These are phyloP conservation scores for Davidsoniella neocaledoniae DNA, from an alignment of 2,329 filamentous ascomycete species.

Conservation along the genomic window DNA sequence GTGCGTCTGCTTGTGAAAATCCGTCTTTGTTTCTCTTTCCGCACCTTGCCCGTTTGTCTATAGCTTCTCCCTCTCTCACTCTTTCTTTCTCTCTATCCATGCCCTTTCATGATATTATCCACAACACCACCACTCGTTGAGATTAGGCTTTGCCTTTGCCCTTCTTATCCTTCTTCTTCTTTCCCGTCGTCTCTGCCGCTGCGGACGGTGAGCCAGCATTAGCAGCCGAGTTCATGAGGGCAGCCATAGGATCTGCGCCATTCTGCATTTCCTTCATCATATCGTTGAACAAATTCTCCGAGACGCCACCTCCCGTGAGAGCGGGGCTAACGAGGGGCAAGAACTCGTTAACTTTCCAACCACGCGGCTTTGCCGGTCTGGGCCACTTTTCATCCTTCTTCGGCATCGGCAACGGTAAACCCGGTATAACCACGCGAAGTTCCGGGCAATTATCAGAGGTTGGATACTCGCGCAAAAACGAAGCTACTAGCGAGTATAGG, in stretches of 20 bases:
- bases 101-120: background rate
- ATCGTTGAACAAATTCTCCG: slow-evolving; percentile 86
- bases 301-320: slow-evolving; percentile 81
- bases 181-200: slow-evolving; percentile 19
- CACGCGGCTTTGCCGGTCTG: slow-evolving; percentile 58
- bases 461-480: slow-evolving; percentile 61
- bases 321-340: slow-evolving; percentile 78
- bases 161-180: slow-evolving; percentile 34
- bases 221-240: slow-evolving; percentile 24
- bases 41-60: background rate
- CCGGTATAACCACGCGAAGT: slow-evolving; percentile 55
- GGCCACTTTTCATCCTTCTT: slow-evolving; percentile 52
- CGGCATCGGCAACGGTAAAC: slow-evolving; percentile 45
- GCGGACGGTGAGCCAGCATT: slow-evolving; percentile 14
- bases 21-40: too few relatives aligned
- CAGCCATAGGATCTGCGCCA: slow-evolving; percentile 29
- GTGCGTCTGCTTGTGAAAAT: too few relatives aligned
- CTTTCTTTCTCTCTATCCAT: background rate
- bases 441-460: slow-evolving; percentile 53
- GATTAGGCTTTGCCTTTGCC: slow-evolving; percentile 26
- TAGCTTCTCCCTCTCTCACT: background rate
- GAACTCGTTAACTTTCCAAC: slow-evolving; percentile 78
- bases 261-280: slow-evolving; percentile 86
- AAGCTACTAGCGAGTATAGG: slow-evolving; percentile 64
- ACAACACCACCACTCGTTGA: background rate